Evolutionary conservation across 1,284 basidiomycete species (phyloP).

Genomic region (Leccinum solheimii): DNA sequence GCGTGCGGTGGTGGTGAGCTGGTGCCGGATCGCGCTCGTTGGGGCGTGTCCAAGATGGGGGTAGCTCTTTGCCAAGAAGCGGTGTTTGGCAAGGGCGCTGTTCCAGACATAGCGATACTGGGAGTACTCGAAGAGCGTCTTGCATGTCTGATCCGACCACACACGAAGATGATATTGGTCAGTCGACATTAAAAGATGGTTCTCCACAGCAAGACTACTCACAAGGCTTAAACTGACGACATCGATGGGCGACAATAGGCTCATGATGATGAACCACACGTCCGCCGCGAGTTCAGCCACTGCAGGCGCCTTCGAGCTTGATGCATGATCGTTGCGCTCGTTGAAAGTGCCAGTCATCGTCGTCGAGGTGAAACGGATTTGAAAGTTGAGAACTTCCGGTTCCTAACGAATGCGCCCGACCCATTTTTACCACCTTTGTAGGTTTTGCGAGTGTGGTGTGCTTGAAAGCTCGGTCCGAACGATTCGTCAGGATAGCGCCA

Average conservation of each 20-base stretch:
- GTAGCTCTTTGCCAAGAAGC: constrained; percentile 27
- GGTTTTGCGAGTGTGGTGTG: constrained; percentile 6
- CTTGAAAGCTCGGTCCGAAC: background rate
- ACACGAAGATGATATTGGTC: background rate
- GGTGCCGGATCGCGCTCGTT: constrained; percentile 23
- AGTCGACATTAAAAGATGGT: background rate
- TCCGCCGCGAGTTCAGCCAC: constrained; percentile 24
- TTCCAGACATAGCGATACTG: constrained; percentile 30
- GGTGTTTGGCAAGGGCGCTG: constrained; percentile 24
- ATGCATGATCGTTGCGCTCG: background rate
- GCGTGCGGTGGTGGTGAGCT: constrained; percentile 27
- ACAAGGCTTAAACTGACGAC: constrained; percentile 28
- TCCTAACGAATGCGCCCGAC: background rate
- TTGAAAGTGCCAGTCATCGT: constrained; percentile 1
- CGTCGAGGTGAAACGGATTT: constrained; percentile 2
- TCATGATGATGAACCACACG: constrained; percentile 35
- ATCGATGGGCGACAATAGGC: constrained; percentile 28
- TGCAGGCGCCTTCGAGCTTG: background rate
- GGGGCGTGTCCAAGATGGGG: constrained; percentile 25
- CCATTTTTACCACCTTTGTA: constrained; percentile 12
- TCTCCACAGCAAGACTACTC: constrained; percentile 10
- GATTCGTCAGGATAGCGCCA: constrained; percentile 27
- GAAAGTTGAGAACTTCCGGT: constrained; percentile 3
- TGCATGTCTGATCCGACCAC: constrained; percentile 27
- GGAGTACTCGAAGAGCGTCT: constrained; percentile 26